Evolutionary conservation across 2,329 filamentous ascomycete species (phyloP), one percentile per base, ranked within the genome.

Genomic region (Arthrinium phaeospermum): DNA sequence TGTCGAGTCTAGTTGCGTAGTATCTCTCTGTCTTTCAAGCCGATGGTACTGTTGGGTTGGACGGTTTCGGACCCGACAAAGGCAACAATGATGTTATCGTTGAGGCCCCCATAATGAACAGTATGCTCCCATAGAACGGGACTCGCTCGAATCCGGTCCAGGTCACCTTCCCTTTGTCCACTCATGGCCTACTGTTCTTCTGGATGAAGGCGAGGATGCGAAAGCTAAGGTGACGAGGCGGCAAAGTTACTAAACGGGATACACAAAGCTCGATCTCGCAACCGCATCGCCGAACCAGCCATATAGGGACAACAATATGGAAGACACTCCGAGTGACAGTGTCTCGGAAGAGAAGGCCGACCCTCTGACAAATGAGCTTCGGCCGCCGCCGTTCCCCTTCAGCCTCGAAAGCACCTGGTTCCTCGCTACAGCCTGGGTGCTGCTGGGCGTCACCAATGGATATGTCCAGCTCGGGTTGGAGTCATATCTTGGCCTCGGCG

Each of bases 391-490:
- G 27, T 69, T 34, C 45, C 67, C 67, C 7, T 49, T 69, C 3
- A 49, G 22, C 12, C 24, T 68, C 67, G 67, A 68, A n/a, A 30
- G 44, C 44, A 68, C 67, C 44, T 68, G 41, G 67, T 19, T 46
- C 19, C 67, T 46, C 41, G 67, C 45, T 22, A 37, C 45, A 13
- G 10, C 6, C 27, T 69, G 67, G 67, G 16, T 69, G 4, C 45
- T 69, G 19, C 45, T 69, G 45, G 45, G 45, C 45, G 67, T 45
- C 45, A 37, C 24, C 41, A 68, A 49, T 30, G 7, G 30, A 30
- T 45, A 49, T 22, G n/a, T 49, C 14, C 67, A 34, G 24, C 24
- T 5, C 44, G 24, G 44, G 41, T 16, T 46, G n/a, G 44, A 68
- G 24, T 46, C 37, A 7, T 49, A n/a, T 45, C 24, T 68, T 34